Base-by-base conservation (phyloP, 2,329 filamentous ascomycete genomes). In the Monosporascus sp. region DNA sequence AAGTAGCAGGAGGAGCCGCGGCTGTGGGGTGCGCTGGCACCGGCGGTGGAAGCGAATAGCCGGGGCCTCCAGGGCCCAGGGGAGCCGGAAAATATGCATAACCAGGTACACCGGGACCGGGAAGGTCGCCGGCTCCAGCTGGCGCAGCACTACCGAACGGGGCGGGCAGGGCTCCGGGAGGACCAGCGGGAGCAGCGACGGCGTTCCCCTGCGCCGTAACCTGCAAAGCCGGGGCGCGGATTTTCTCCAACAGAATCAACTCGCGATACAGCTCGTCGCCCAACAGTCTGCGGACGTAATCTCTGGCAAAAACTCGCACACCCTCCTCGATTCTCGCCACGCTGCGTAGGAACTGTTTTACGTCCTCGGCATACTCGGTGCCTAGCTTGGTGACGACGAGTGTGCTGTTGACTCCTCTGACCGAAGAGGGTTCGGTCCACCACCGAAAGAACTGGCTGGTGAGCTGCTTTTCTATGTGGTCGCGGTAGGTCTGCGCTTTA, bases 261-360 rank as follows among this genome's bases (percentile, higher is more conserved):
- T 57, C 47, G 14, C 47, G 22, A 45, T 54, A 59, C 5, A 50
- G 25, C 3, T 52, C 50, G 11, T 59, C 50, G 3, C 55, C 55
- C 17, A 59, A 25, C 17, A 59, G n/a, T 9, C 39, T 47, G 44
- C 51, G n/a, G 25, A 57, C 42, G 8, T 53, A 54, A 8, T 53
- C 50, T 42, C 51, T 36, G 17, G 37, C 41, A 25, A 59, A 50
- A 11, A n/a, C n/a, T 3, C 14, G 17, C 24, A 57, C 44, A 4
- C n/a, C 14, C 15, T 25, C 11, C 14, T 48, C 39, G 9, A 56
- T 34, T 3, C 2, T 2, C 20, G 14, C 0, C 3, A 57, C 34
- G 2, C 15, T n/a, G 14, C 4, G 2, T 11, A 48, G 6, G 48
- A 54, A 55, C 2, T 50, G 20, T 11, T 37, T 7, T 46, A 54